Base-by-base conservation (phyloP, 2,329 filamentous ascomycete species). In the Microdochium bolleyi region DNA sequence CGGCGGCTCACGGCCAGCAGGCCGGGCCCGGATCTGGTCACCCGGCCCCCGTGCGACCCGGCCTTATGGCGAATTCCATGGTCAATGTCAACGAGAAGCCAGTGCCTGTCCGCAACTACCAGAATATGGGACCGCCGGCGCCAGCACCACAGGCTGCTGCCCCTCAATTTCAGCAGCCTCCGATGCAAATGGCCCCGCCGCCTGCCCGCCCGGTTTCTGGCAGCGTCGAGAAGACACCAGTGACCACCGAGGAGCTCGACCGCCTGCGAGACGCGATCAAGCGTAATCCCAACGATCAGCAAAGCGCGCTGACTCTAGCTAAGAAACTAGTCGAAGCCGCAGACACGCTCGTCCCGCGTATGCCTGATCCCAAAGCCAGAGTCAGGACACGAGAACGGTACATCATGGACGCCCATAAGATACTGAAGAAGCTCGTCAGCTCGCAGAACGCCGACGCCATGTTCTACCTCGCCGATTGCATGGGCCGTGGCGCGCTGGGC, bases 391-490 rank as follows among this genome's bases (percentile, higher is more conserved):
- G 90, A 27, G 92, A 97, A 61, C 85, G 85, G 53, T 97, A 92
- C 66, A 75, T 92, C 16, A 73, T 85, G 58, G 94, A 97, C 64
- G 90, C 90, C 1, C 84, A 94, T 66, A 97, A 96, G 69, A 84
- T 92, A 24, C 74, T 97, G 46, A 96, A 96, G 74, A 96, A 95
- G 67, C 77, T 97, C 10, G 83, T 85, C 8, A 80, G 79, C 50
- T 76, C 76, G 13, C 85, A 88, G 55, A 89, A 92, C 61, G 71
- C 83, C 0, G 91, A 95, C 9, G 92, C 92, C 27, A 95, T 96
- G 84, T 99, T 99, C 70, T 90, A 89, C 61, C 72, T 96, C 51
- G 94, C 92, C 21, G 94, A 97, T 67, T 90, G 88, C 64, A 85
- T 94, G 60, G 92, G 94, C 2, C 84, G 87, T 58, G 92, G 92